phyloP scores from a whole-genome alignment of 2,329 filamentous ascomycete genomes.

The Ophiostoma quercus region DNA sequence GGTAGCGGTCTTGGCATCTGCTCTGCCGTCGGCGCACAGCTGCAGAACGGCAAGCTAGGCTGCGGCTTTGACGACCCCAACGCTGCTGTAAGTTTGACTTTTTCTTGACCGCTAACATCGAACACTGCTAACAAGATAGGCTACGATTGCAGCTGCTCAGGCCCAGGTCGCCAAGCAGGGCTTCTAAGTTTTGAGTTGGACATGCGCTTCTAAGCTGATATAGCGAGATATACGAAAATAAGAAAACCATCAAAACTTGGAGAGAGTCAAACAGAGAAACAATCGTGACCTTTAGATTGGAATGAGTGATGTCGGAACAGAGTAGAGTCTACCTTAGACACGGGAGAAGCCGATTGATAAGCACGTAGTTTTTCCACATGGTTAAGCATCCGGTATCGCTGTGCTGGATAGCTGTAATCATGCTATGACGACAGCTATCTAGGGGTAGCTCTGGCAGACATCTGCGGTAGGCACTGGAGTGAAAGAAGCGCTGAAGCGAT shows the following conservation, averaged over 20 bases:
- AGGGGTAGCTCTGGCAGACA: not conserved
- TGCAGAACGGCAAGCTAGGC: constrained; percentile 36
- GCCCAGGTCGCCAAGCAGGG: constrained; percentile 34
- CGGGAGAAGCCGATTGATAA: not conserved
- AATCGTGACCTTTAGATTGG: not conserved
- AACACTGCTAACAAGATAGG: not conserved
- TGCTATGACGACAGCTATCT: not conserved
- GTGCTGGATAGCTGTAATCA: not conserved
- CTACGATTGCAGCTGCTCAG: constrained; percentile 32
- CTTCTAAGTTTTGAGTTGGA: constrained; percentile 28
- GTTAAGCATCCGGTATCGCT: not conserved
- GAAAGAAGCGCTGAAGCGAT: not conserved
- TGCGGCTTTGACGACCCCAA: constrained; percentile 35
- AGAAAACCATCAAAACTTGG: not conserved
- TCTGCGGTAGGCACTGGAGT: not conserved
- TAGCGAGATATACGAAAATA: not conserved
- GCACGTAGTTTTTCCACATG: not conserved
- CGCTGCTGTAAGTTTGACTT: constrained; percentile 21
- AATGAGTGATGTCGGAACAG: not conserved
- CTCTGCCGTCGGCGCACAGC: constrained; percentile 33
- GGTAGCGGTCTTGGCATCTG: constrained; percentile 32
- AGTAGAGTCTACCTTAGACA: not conserved
- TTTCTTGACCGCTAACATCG: not conserved
- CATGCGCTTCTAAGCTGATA: not conserved
- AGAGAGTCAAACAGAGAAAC: not conserved